Evolutionary conservation across 148 eudicot genomes (phyloP).

Genomic region (Spergularia bocconei): DNA sequence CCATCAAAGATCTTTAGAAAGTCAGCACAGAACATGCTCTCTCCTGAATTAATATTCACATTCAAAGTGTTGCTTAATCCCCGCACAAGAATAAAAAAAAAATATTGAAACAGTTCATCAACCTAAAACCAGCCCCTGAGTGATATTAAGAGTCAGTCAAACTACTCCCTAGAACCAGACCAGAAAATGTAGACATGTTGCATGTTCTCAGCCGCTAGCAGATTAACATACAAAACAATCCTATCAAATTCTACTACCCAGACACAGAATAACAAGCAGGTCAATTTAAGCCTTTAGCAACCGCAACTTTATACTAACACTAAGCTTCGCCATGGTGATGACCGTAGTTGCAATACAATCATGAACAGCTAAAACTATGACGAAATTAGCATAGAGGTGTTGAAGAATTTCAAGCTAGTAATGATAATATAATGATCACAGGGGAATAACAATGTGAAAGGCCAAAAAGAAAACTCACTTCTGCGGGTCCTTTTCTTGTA

Average conservation of each 20-base stretch:
- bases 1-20: too few species aligned
- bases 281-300: background rate
- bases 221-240: background rate
- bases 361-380: background rate
- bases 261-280: background rate
- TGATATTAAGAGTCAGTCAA: background rate
- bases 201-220: too few species aligned
- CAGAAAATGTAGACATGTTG: too few species aligned
- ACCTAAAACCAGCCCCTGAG: background rate
- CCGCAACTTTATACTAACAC: background rate
- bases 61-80: too few species aligned
- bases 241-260: background rate
- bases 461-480: conserved; percentile 39
- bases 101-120: too few species aligned
- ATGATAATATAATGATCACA: background rate
- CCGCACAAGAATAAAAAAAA: too few species aligned
- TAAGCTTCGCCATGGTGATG: background rate
- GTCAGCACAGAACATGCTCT: too few species aligned
- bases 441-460: background rate
- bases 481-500: conserved; percentile 87
- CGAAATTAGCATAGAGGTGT: background rate
- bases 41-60: too few species aligned
- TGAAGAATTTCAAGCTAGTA: background rate
- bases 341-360: background rate
- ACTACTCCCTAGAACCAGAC: background rate